phyloP scores from a whole-genome alignment of 2,329 filamentous ascomycete species.

The Endoconidiophora laricicola region DNA sequence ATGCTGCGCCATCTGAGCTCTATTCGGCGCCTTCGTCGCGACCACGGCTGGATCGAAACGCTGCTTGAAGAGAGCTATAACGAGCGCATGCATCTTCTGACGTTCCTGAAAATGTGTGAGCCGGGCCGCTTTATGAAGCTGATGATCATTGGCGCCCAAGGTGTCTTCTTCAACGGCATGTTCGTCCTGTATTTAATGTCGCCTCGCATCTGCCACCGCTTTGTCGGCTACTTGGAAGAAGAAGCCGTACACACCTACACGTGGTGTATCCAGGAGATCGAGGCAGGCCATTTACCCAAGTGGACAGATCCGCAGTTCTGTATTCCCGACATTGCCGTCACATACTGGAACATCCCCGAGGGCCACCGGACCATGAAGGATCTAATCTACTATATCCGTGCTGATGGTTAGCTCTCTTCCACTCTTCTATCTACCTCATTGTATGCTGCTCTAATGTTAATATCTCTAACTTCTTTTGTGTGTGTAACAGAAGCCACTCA shows the following conservation, averaged over 20 bases:
- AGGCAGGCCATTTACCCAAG: constrained; percentile 63
- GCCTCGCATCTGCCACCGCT: constrained; percentile 78
- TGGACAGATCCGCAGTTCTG: constrained; percentile 56
- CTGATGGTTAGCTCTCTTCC: constrained; percentile 30
- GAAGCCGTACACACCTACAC: constrained; percentile 95
- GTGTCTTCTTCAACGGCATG: constrained; percentile 89
- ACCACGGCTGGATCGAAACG: constrained; percentile 95
- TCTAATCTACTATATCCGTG: constrained; percentile 71
- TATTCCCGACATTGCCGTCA: constrained; percentile 75
- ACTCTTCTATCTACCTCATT: not conserved
- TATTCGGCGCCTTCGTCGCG: constrained; percentile 69
- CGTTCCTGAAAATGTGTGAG: constrained; percentile 75
- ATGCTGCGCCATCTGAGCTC: constrained; percentile 83
- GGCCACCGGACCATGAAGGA: constrained; percentile 69
- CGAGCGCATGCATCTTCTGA: constrained; percentile 83
- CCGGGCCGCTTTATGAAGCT: constrained; percentile 72
- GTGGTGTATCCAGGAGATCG: constrained; percentile 71
- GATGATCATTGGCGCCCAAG: constrained; percentile 83
- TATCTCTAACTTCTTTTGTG: not conserved
- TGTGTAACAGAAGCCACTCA: constrained; percentile 54
- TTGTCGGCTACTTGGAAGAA: constrained; percentile 93
- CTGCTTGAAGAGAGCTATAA: constrained; percentile 83
- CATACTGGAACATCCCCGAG: constrained; percentile 90
- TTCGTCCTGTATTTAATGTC: constrained; percentile 80
- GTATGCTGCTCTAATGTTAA: not conserved